phyloP scores from a whole-genome alignment of 2,329 filamentous ascomycete species.

The Tolypocladium ophioglossoides region DNA sequence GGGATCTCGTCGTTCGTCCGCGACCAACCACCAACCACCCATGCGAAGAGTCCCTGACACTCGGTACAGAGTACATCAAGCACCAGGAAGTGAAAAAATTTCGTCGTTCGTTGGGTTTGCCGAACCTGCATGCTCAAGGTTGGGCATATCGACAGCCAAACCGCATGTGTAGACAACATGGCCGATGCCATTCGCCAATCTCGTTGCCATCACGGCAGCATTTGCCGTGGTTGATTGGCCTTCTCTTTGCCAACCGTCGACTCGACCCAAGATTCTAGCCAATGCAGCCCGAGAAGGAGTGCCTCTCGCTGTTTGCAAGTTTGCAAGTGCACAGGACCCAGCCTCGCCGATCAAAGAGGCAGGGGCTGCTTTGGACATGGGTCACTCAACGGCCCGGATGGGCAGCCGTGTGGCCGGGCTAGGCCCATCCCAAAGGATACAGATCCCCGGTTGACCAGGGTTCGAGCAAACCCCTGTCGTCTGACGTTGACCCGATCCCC shows the following conservation, averaged over 20 bases:
- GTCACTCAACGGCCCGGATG: conserved; percentile 23
- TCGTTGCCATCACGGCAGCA: neutral
- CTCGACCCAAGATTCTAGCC: neutral
- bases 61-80: neutral
- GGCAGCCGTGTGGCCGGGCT: conserved; percentile 22
- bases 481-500: conserved; percentile 19
- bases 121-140: neutral
- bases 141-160: neutral
- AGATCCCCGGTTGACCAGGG: conserved; percentile 16
- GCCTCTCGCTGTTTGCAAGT: neutral
- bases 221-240: neutral
- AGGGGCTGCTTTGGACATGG: conserved; percentile 3
- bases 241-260: neutral
- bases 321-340: neutral
- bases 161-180: neutral
- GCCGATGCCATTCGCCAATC: neutral
- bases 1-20: neutral
- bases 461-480: conserved; percentile 13
- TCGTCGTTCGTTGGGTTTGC: neutral
- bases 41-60: too few species aligned
- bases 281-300: neutral
- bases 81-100: neutral
- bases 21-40: neutral
- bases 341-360: neutral
- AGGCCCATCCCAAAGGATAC: conserved; percentile 12